These are phyloP conservation scores for Dendrobium officinale DNA, from an alignment of 106 monocot species.

Conservation along the genomic window DNA sequence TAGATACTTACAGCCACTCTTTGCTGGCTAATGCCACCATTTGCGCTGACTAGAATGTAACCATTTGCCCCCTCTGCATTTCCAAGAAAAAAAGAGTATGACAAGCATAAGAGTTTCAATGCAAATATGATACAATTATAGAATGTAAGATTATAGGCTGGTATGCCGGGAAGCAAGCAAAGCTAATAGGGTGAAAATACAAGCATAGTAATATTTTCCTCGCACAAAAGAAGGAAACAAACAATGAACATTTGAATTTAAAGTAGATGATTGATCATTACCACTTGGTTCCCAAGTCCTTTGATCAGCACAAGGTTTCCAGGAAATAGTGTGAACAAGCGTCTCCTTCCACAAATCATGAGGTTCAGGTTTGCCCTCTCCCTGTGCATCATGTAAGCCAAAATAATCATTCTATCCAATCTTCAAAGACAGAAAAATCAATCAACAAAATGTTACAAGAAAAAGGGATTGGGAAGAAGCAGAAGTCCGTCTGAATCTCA, in stretches of 20 bases:
- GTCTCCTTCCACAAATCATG: constrained; percentile 69
- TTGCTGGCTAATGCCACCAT: constrained; percentile 98
- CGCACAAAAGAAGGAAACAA: neutral
- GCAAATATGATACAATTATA: constrained; percentile 3
- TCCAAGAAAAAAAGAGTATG: constrained; percentile 1
- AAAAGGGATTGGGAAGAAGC: neutral
- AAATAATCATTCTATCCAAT: neutral
- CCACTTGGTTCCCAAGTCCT: constrained; percentile 43
- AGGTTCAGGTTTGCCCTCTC: constrained; percentile 57
- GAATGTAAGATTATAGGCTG: neutral
- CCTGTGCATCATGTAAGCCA: constrained; percentile 19
- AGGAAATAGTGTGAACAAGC: constrained; percentile 43
- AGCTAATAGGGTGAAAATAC: neutral
- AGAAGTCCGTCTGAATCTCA: constrained; percentile 18
- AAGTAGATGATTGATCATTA: constrained; percentile 15
- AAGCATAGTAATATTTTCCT: neutral
- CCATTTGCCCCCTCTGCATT: constrained; percentile 60
- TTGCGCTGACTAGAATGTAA: constrained; percentile 90
- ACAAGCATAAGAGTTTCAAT: neutral
- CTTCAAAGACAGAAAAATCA: neutral
- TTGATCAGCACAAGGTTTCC: constrained; percentile 80
- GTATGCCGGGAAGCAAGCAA: neutral
- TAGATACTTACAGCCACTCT: constrained; percentile 75
- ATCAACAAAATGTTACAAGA: neutral
- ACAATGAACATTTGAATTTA: neutral